Evolutionary conservation across 768 basidiomycete genomes (phyloP), one percentile per base, ranked within the genome.

Genomic region (Fibroporia radiculosa): DNA sequence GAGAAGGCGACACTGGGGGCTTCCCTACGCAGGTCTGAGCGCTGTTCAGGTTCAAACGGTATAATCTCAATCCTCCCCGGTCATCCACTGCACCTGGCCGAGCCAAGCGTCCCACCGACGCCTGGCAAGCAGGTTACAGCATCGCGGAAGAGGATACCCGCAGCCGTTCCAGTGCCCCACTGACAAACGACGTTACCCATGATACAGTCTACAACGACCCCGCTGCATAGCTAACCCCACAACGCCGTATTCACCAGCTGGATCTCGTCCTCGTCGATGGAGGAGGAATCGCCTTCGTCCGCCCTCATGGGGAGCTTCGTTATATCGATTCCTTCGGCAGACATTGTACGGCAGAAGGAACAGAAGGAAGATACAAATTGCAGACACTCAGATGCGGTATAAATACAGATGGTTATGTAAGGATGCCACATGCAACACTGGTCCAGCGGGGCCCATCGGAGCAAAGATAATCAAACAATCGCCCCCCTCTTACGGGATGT

Each of bases 1-100:
- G 66, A 68, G 47, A 50, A 56, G 58, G 62, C 56, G 67, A 82
- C 70, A 78, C 84, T 84, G 77, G 72, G 84, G 84, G 56, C 84
- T 88, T 93, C 88, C 88, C 89, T 91, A 88, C 90, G 91, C 90
- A 90, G 87, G 86, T 89, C 74, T 91, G 75, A 89, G 79, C 85
- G 74, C 88, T 90, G 84, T 76, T 88, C 91, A 93, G 88, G 90
- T 92, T 92, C 86, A 66, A 78, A 82, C 91, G 89, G 90, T 93
- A 78, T 93, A 48, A 86, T 93, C 91, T 93, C 90, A 93, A 90
- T 67, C 88, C 78, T 68, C 64, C 67, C 65, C 64, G 65, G 61
- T 62, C 63, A 41, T 46, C 49, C 46, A 38, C 54, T 47, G 47
- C 52, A 42, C 45, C 55, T 55, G 49, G 51, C 55, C 57, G 53